phyloP scores from a whole-genome alignment of 2,329 filamentous ascomycete genomes.

The Talaromyces verruculosus region DNA sequence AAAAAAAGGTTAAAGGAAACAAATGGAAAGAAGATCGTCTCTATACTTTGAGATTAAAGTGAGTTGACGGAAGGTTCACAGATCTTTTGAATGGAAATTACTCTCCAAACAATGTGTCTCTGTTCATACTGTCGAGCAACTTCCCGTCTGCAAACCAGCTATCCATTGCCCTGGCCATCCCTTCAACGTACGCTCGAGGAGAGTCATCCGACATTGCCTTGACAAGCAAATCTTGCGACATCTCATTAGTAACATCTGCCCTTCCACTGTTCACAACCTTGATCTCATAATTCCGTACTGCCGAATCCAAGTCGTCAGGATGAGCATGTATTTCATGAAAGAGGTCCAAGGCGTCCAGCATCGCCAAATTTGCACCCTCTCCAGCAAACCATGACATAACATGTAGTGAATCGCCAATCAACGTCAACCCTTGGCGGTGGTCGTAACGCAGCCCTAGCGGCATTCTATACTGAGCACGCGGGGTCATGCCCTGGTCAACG shows the following conservation, averaged over 20 bases:
- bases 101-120: not conserved
- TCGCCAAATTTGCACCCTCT: slow-evolving; percentile 25
- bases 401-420: slow-evolving; percentile 31
- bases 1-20: not conserved
- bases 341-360: slow-evolving; percentile 12
- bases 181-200: not conserved
- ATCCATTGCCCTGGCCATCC: not conserved
- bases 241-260: not conserved
- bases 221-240: not conserved
- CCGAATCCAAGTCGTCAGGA: not conserved
- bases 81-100: not conserved
- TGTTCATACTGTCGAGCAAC: not conserved
- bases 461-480: slow-evolving; percentile 26
- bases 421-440: slow-evolving; percentile 25
- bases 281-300: not conserved
- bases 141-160: not conserved
- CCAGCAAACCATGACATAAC: slow-evolving; percentile 32
- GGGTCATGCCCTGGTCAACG: slow-evolving; percentile 11
- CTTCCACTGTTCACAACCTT: not conserved
- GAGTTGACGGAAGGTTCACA: not conserved
- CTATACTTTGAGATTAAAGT: not conserved
- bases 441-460: slow-evolving; percentile 27
- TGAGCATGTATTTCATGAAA: not conserved
- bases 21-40: not conserved
- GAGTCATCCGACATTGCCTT: not conserved